Evolutionary conservation across 371 early-diverging fungal genomes (phyloP).

Genomic region (Lichtheimia hyalospora): DNA sequence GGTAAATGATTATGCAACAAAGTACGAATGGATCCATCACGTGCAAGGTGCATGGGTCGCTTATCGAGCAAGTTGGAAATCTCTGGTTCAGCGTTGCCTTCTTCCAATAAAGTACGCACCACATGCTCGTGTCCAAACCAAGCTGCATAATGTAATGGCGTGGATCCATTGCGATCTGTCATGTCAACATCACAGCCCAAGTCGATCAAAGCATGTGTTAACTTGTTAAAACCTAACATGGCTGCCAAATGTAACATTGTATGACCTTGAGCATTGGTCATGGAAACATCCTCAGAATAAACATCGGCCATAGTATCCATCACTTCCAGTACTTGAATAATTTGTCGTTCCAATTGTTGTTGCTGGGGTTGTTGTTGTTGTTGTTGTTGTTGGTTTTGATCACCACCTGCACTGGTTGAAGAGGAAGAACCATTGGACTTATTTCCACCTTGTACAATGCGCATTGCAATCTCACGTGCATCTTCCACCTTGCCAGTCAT

Average conservation of each 20-base stretch:
- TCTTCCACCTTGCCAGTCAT: slow-evolving; percentile 80
- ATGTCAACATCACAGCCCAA: slow-evolving; percentile 30
- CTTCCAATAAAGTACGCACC: slow-evolving; percentile 23
- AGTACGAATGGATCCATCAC: slow-evolving; percentile 14
- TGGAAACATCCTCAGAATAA: slow-evolving; percentile 30
- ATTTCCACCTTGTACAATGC: slow-evolving; percentile 67
- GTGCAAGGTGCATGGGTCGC: slow-evolving; percentile 28
- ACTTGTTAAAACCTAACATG: slow-evolving; percentile 33
- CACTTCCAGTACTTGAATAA: slow-evolving; percentile 42
- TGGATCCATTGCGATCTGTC: slow-evolving; percentile 34
- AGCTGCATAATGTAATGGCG: slow-evolving; percentile 25
- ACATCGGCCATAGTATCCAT: slow-evolving; percentile 43
- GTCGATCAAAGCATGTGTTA: slow-evolving; percentile 25
- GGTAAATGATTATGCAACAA: slow-evolving; percentile 18
- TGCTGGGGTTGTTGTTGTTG: slow-evolving; percentile 19
- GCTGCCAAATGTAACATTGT: slow-evolving; percentile 47
- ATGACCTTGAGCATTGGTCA: slow-evolving; percentile 38
- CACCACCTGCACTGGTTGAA: background rate
- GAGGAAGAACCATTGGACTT: slow-evolving; percentile 23
- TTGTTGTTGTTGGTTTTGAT: slow-evolving; percentile 13
- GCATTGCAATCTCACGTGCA: slow-evolving; percentile 73
- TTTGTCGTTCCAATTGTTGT: slow-evolving; percentile 31
- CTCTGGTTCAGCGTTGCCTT: slow-evolving; percentile 31
- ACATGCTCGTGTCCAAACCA: slow-evolving; percentile 21
- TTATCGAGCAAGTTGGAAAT: slow-evolving; percentile 27